phyloP scores from a whole-genome alignment of 176 grass and related monocot species.

The Olyra latifolia region DNA sequence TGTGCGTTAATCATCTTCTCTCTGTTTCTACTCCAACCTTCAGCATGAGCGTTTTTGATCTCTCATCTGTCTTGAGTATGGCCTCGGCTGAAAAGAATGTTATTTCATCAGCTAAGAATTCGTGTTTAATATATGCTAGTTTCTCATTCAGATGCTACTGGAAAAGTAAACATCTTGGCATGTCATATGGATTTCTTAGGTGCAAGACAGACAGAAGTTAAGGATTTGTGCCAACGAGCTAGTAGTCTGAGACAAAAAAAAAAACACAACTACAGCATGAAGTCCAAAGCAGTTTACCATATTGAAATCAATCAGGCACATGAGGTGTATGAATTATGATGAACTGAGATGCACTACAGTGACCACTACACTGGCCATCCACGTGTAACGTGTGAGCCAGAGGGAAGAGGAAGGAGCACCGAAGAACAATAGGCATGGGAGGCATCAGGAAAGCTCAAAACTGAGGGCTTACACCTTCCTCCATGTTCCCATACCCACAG shows the following conservation, averaged over 20 bases:
- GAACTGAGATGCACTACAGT: background rate
- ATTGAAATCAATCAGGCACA: background rate
- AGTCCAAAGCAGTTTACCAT: background rate
- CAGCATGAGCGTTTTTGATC: background rate
- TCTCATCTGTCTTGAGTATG: background rate
- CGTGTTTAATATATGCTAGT: background rate
- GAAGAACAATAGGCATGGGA: constrained; percentile 25
- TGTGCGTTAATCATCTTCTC: background rate
- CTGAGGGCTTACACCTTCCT: constrained; percentile 20
- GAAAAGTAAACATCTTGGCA: background rate
- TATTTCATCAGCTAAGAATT: background rate
- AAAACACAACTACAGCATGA: background rate
- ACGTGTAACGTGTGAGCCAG: background rate
- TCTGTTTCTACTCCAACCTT: background rate
- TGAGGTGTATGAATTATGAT: background rate
- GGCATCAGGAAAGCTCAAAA: constrained; percentile 36
- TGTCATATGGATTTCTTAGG: background rate
- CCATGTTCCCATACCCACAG: constrained; percentile 30
- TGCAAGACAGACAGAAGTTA: background rate
- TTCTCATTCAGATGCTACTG: background rate
- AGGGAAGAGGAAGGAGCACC: constrained; percentile 38
- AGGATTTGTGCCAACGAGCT: background rate
- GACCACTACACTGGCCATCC: background rate
- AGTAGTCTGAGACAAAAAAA: background rate
- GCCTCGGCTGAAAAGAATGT: background rate